Percentiles rank a stretch among this genome's conserved stretches.
Conservation (phyloP, 2,329 filamentous ascomycete species). For the Immersiporthe knoxdaviesiana region DNA sequence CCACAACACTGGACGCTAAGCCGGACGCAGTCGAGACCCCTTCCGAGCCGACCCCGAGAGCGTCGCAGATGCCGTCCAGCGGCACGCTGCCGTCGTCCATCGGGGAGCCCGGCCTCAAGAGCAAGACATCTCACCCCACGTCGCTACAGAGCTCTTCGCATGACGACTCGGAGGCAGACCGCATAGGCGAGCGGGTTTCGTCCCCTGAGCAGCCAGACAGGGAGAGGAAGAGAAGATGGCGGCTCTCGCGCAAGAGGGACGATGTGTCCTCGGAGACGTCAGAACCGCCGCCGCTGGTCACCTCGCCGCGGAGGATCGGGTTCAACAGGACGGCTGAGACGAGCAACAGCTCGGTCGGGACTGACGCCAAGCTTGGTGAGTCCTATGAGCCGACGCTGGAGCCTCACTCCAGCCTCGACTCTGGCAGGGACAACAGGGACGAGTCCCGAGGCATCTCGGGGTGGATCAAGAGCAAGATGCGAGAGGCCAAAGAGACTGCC, state of each 20-base stretch:
- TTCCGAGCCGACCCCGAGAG: constrained; percentile 51
- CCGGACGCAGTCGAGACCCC: constrained; percentile 38
- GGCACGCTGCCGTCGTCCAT: constrained; percentile 48
- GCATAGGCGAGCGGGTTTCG: constrained; percentile 60
- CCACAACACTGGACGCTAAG: constrained; percentile 31
- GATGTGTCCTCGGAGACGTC: constrained; percentile 49
- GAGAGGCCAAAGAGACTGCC: constrained; percentile 60
- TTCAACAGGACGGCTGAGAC: constrained; percentile 65
- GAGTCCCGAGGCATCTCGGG: constrained; percentile 56
- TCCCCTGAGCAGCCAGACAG: constrained; percentile 56
- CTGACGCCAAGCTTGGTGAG: constrained; percentile 57
- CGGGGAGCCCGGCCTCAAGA: constrained; percentile 58
- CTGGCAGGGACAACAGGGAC: constrained; percentile 47
- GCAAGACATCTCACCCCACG: constrained; percentile 72
- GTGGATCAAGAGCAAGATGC: constrained; percentile 65
- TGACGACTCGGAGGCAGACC: constrained; percentile 80
- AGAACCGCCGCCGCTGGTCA: constrained; percentile 41
- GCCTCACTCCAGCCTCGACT: constrained; percentile 43
- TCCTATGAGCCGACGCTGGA: constrained; percentile 53
- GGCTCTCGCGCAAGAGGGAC: constrained; percentile 70
- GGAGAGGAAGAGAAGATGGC: constrained; percentile 72
- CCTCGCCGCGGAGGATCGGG: constrained; percentile 53
- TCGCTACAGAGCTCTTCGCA: constrained; percentile 79
- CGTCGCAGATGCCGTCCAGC: constrained; percentile 50
- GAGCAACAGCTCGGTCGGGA: constrained; percentile 71